These are phyloP conservation scores for Leishmania turanica DNA, from an alignment of 208 protist genomes.

Conservation along the genomic window DNA sequence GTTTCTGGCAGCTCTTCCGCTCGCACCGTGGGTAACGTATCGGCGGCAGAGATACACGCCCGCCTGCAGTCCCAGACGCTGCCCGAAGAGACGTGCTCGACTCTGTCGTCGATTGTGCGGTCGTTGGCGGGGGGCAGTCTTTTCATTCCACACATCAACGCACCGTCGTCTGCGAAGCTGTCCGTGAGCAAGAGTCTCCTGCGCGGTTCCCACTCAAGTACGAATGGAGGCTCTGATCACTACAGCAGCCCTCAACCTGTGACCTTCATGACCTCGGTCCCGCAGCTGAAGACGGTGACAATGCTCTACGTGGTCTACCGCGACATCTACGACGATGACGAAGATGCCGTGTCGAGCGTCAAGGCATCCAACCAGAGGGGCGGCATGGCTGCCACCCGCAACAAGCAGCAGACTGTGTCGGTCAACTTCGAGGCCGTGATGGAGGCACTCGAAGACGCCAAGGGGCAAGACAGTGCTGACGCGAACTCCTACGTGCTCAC, in stretches of 20 bases:
- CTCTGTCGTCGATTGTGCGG: slow-evolving; percentile 45
- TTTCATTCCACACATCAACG: slow-evolving; percentile 25
- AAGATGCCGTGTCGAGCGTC: neutral
- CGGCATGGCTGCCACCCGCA: slow-evolving; percentile 22
- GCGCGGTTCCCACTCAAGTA: slow-evolving; percentile 3
- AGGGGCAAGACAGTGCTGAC: slow-evolving; percentile 30
- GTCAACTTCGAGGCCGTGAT: slow-evolving; percentile 50
- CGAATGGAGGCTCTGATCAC: slow-evolving; percentile 2
- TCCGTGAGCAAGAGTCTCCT: slow-evolving; percentile 16
- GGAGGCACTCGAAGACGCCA: slow-evolving; percentile 53
- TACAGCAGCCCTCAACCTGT: neutral
- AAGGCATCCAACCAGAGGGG: neutral
- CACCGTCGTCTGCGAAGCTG: slow-evolving; percentile 8
- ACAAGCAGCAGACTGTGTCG: slow-evolving; percentile 32
- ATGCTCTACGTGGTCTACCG: slow-evolving; percentile 73
- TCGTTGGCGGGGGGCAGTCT: slow-evolving; percentile 30
- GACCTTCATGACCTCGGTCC: slow-evolving; percentile 22
- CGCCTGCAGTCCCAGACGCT: neutral
- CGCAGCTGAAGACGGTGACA: slow-evolving; percentile 68
- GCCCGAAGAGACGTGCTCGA: slow-evolving; percentile 16
- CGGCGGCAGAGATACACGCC: neutral
- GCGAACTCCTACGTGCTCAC: slow-evolving; percentile 61
- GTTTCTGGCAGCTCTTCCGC: neutral
- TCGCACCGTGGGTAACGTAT: neutral
- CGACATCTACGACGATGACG: slow-evolving; percentile 35